phyloP scores from a whole-genome alignment of 495 filamentous ascomycete genomes.

The Aspergillus haitiensis region DNA sequence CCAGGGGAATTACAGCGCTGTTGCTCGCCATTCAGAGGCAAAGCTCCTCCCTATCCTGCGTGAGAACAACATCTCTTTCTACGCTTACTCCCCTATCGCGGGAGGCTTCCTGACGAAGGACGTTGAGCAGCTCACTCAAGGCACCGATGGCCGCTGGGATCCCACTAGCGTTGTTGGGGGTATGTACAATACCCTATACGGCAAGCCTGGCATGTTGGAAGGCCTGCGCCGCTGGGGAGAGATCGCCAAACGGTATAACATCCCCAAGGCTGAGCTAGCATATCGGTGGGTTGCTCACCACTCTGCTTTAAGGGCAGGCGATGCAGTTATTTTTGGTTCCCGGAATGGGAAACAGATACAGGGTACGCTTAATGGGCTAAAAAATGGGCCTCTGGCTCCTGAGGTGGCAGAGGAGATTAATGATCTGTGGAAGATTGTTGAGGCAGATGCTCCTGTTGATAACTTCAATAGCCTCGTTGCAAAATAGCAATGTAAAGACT shows the following conservation, averaged over 20 bases:
- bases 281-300: conserved; percentile 43
- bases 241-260: conserved; percentile 25
- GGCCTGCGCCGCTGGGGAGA: conserved; percentile 35
- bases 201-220: conserved; percentile 34
- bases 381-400: conserved; percentile 34
- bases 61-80: conserved; percentile 45
- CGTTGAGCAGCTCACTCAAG: conserved; percentile 2
- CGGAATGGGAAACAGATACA: conserved; percentile 37
- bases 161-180: not conserved
- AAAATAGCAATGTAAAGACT: not conserved
- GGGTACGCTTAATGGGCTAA: conserved; percentile 37
- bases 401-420: not conserved
- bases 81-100: conserved; percentile 52
- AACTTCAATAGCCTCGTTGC: not conserved
- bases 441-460: not conserved
- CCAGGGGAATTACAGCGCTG: conserved; percentile 50
- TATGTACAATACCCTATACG: not conserved
- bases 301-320: conserved; percentile 32
- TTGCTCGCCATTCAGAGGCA: conserved; percentile 41
- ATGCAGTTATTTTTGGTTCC: conserved; percentile 47
- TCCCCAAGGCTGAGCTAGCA: conserved; percentile 39
- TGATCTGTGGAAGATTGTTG: not conserved
- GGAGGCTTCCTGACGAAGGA: conserved; percentile 46
- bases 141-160: not conserved
- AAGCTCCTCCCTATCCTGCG: conserved; percentile 47